Conservation (phyloP, 2,329 filamentous ascomycete genomes). For the Trichoderma aggressivum region DNA sequence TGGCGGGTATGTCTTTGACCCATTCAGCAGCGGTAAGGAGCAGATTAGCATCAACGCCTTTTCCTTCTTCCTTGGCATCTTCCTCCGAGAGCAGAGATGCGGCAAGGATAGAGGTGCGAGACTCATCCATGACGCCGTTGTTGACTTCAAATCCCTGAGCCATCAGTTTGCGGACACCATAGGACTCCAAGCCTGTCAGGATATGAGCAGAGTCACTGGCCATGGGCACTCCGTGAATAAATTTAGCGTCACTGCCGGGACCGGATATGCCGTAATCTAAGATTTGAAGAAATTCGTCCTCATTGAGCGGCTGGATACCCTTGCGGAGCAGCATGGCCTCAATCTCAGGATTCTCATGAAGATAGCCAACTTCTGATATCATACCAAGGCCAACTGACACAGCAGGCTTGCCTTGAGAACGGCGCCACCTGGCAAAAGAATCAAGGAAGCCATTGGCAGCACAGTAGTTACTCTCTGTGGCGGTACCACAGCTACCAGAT, state of each 20-base stretch:
- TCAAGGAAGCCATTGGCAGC: slow-evolving; percentile 42
- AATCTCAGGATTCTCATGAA: slow-evolving; percentile 36
- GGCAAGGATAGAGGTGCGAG: slow-evolving; percentile 23
- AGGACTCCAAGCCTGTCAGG: slow-evolving; percentile 27
- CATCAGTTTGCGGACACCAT: slow-evolving; percentile 22
- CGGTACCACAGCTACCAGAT: slow-evolving; percentile 31
- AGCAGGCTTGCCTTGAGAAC: slow-evolving; percentile 26
- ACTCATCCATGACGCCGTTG: slow-evolving; percentile 20
- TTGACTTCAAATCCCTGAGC: slow-evolving; percentile 23
- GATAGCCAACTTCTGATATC: slow-evolving; percentile 37
- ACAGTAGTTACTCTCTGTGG: slow-evolving; percentile 39
- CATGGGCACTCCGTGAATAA: background rate
- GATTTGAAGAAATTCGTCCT: slow-evolving; percentile 31
- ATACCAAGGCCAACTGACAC: slow-evolving; percentile 32
- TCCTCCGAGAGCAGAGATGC: slow-evolving; percentile 5
- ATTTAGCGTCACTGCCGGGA: background rate
- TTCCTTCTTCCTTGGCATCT: background rate
- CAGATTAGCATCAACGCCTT: slow-evolving; percentile 9
- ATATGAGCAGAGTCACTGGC: slow-evolving; percentile 20
- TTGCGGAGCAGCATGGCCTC: slow-evolving; percentile 34
- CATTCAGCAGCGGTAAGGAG: background rate
- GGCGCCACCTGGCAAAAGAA: slow-evolving; percentile 32
- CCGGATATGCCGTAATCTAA: slow-evolving; percentile 26
- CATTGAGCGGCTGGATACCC: slow-evolving; percentile 35
- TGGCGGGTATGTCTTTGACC: background rate